phyloP scores from a whole-genome alignment of 2,329 filamentous ascomycete genomes.

The Drechslerella stenobrocha region DNA sequence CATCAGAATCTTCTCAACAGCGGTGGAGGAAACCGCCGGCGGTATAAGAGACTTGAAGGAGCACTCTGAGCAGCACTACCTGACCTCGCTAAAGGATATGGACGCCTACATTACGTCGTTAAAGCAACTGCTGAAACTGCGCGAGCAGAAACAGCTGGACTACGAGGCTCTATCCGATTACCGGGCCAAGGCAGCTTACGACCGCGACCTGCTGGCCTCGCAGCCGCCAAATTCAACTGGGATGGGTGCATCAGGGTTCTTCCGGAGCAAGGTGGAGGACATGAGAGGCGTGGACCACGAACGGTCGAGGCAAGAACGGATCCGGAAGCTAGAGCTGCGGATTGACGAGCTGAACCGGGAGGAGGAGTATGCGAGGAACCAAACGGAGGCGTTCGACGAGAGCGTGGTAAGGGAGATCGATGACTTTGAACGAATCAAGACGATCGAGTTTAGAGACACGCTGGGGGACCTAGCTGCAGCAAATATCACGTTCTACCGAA shows the following conservation, averaged over 20 bases:
- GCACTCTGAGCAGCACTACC: slow-evolving; percentile 91
- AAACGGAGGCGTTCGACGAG: slow-evolving; percentile 90
- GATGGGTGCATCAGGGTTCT: slow-evolving; percentile 76
- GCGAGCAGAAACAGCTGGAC: slow-evolving; percentile 97
- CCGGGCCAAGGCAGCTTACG: slow-evolving; percentile 82
- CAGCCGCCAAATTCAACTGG: slow-evolving; percentile 51
- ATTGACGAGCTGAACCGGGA: slow-evolving; percentile 89
- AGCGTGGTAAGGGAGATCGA: slow-evolving; percentile 89
- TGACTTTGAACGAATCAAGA: slow-evolving; percentile 96
- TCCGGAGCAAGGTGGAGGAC: slow-evolving; percentile 93
- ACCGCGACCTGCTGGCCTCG: slow-evolving; percentile 74
- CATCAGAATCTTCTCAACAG: slow-evolving; percentile 81
- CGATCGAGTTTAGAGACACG: slow-evolving; percentile 84
- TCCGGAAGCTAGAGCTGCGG: slow-evolving; percentile 85
- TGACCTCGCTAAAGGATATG: slow-evolving; percentile 91
- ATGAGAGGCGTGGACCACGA: slow-evolving; percentile 96
- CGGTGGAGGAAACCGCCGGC: slow-evolving; percentile 78
- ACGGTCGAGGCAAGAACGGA: slow-evolving; percentile 79
- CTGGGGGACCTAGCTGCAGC: slow-evolving; percentile 80
- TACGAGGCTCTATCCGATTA: slow-evolving; percentile 96
- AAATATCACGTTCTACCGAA: slow-evolving; percentile 83
- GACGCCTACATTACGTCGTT: slow-evolving; percentile 87
- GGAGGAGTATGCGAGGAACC: slow-evolving; percentile 83
- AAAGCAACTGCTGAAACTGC: slow-evolving; percentile 83
- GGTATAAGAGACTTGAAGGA: slow-evolving; percentile 82